phyloP scores from a whole-genome alignment of 1,284 basidiomycete species.

The Cronartium quercuum region DNA sequence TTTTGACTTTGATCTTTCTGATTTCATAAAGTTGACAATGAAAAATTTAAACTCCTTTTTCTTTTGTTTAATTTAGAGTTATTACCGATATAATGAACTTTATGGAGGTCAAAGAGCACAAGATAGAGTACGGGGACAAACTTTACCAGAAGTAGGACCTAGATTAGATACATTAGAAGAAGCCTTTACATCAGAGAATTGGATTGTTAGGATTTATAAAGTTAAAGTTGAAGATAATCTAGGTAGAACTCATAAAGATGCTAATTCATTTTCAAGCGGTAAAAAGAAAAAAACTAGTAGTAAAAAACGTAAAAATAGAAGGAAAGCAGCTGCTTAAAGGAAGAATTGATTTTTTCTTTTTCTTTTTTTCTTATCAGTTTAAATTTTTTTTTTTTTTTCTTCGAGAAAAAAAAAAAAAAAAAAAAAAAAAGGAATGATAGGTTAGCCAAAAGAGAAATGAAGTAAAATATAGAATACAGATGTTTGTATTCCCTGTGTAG shows the following conservation, averaged over 20 bases:
- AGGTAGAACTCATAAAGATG: constrained; percentile 77
- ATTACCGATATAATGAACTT: constrained; percentile 70
- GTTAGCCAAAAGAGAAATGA: too few relatives aligned
- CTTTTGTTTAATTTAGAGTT: constrained; percentile 21
- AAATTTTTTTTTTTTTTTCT: too few relatives aligned
- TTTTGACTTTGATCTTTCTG: neutral
- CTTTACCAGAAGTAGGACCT: constrained; percentile 67
- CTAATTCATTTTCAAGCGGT: constrained; percentile 74
- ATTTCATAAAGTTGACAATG: neutral
- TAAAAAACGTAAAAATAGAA: constrained; percentile 55
- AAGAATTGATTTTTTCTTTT: neutral
- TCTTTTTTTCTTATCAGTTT: too few relatives aligned
- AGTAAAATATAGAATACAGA: too few relatives aligned
- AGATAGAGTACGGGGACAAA: constrained; percentile 78
- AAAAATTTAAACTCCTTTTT: neutral
- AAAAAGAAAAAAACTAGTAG: constrained; percentile 84
- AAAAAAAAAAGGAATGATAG: too few relatives aligned
- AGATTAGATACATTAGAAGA: constrained; percentile 87
- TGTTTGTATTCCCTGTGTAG: too few relatives aligned
- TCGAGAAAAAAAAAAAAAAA: too few relatives aligned
- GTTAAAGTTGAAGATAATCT: constrained; percentile 92
- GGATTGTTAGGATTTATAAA: constrained; percentile 94
- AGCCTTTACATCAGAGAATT: constrained; percentile 94
- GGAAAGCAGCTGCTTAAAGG: constrained; percentile 26
- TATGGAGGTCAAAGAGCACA: constrained; percentile 67